Base-by-base conservation (phyloP, 352 stramenopile genomes). In the Globisporangium yorkense region DNA sequence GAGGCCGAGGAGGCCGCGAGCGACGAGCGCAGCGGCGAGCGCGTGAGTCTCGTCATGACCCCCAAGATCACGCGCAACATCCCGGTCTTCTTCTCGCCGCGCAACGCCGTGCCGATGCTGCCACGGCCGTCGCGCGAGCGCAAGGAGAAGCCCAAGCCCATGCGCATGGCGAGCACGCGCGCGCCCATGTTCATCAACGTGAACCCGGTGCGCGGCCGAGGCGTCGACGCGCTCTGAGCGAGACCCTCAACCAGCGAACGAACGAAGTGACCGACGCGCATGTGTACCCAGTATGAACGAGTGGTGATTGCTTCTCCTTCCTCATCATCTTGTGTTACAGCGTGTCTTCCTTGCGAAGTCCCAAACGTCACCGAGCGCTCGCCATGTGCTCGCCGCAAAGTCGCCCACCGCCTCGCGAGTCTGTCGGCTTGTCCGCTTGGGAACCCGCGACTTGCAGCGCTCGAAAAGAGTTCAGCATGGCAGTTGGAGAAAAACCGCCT, bases 11-110 rank as follows among this genome's bases (percentile, higher is more conserved):
- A 64, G 29, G 29, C 10, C 21, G 29, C 37, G n/a, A 52, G 57
- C 57, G 29, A 71, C n/a, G 51, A 45, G 33, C 20, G 10, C 43
- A 48, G 43, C 43, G 43, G 43, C n/a, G 31, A 68, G 53, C 49
- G 57, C 55, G 51, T 55, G 59, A 48, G 66, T 69, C 51, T 51
- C 56, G 52, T 80, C 58, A n/a, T 65, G 63, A 50, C 65, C 44
- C 58, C 58, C 24, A 59, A 56, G 50, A 79, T 84, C 51, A 71
- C 56, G 56, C 74, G 71, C 59, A 65, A 76, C 51, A 84, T 84
- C 53, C 74, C 74, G 46, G 71, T 74, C 51, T 84, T 84, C 57
- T 84, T 80, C 62, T 84, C 71, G 33, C 69, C 74, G 10, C 67
- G 71, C 6, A 61, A 78, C 46, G 65, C 62, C 16, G 47, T 66